phyloP scores from a whole-genome alignment of 441 rosid species.

The Populus hybrid region DNA sequence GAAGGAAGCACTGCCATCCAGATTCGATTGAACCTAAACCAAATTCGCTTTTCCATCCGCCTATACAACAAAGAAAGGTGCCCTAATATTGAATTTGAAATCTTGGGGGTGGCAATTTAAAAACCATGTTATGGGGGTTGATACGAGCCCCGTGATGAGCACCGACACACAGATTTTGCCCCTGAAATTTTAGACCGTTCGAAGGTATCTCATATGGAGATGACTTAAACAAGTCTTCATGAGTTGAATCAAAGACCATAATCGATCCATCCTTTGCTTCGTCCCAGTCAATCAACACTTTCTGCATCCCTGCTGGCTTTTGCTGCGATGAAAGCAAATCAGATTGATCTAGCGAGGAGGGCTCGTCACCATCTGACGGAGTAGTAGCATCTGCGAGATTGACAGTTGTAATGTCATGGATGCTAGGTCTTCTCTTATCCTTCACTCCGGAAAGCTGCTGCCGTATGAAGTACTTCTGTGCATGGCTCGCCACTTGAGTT shows the following conservation, averaged over 20 bases:
- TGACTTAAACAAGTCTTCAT: conserved; percentile 26
- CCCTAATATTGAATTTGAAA: conserved; percentile 23
- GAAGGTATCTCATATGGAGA: conserved; percentile 34
- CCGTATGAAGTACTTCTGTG: conserved; percentile 90
- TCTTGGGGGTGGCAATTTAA: conserved; percentile 23
- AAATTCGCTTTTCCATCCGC: conserved; percentile 7
- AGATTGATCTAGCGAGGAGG: conserved; percentile 30
- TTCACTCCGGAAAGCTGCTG: conserved; percentile 84
- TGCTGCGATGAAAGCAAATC: conserved; percentile 26
- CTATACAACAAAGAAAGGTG: conserved; percentile 9
- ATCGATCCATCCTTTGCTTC: conserved; percentile 22
- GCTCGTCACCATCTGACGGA: conserved; percentile 25
- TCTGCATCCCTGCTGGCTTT: conserved; percentile 23
- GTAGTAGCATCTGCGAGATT: conserved; percentile 40
- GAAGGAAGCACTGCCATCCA: conserved; percentile 8
- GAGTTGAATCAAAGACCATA: conserved; percentile 27
- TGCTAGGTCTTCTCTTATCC: conserved; percentile 95
- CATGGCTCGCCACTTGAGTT: conserved; percentile 98
- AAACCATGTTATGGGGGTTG: conserved; percentile 31
- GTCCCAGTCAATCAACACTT: conserved; percentile 27
- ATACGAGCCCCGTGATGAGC: conserved; percentile 31
- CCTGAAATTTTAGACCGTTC: conserved; percentile 31
- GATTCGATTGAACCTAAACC: conserved; percentile 16
- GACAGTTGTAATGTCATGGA: conserved; percentile 89
- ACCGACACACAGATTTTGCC: conserved; percentile 27